Conservation (phyloP, 352 stramenopile species). For the Phytophthora constricta region DNA sequence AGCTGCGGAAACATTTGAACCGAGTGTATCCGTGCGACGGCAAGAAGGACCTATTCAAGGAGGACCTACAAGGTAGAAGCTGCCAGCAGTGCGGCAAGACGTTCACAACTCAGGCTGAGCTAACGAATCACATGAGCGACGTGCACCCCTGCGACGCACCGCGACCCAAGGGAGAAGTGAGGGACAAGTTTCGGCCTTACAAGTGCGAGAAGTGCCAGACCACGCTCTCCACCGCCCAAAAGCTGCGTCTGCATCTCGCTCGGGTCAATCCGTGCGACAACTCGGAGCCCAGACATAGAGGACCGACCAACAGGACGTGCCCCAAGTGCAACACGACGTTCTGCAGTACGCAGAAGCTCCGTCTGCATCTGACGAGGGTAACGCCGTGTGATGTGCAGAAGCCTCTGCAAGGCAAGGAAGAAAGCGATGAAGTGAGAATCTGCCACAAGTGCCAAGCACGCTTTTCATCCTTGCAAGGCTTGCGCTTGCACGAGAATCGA, state of each 20-base stretch:
- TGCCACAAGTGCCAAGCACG: conserved; percentile 2
- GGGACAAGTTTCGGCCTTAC: not conserved
- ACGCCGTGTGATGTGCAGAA: conserved; percentile 8
- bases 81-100: not conserved
- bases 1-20: conserved; percentile 9
- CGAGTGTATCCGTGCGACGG: conserved; percentile 12
- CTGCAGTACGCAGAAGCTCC: not conserved
- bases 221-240: not conserved
- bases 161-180: not conserved
- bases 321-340: conserved; percentile 11
- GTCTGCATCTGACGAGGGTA: not conserved
- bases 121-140: not conserved
- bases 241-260: not conserved
- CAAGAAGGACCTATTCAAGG: not conserved
- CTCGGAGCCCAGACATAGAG: not conserved
- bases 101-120: not conserved
- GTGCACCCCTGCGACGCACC: not conserved
- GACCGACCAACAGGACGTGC: conserved; percentile 5
- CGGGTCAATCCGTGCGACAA: not conserved
- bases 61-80: not conserved
- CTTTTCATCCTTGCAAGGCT: conserved; percentile 1
- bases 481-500: conserved; percentile 1
- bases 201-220: not conserved
- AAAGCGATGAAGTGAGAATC: conserved; percentile 1
- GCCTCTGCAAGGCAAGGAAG: no score